Evolutionary conservation across 164 flowering plant species (phyloP).

Genomic region (Sedum album): DNA sequence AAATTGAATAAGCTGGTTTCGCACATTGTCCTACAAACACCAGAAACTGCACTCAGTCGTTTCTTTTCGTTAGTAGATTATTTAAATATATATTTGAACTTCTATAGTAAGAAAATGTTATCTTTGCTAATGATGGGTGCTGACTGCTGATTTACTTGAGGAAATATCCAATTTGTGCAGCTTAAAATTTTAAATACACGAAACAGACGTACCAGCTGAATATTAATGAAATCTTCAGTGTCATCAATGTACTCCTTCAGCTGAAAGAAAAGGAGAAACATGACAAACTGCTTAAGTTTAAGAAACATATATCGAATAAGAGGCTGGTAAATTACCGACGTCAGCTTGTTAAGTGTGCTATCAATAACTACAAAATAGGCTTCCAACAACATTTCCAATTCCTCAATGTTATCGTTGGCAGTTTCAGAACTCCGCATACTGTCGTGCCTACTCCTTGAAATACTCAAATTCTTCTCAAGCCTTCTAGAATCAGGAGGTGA

Average conservation of each 20-base stretch:
- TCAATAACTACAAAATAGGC: conserved; percentile 86
- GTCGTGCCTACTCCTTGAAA: conserved; percentile 75
- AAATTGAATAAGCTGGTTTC: conserved; percentile 93
- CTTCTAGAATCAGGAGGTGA: conserved; percentile 66
- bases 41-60: neutral
- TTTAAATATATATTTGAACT: no score
- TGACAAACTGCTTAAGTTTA: neutral
- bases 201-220: no score
- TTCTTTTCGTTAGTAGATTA: no score
- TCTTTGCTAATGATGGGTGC: no score
- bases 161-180: no score
- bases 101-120: no score
- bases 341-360: conserved; percentile 84
- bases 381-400: conserved; percentile 91
- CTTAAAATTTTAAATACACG: no score
- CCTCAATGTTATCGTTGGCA: conserved; percentile 55
- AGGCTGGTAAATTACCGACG: conserved; percentile 72
- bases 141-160: no score
- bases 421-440: conserved; percentile 73
- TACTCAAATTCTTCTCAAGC: conserved; percentile 78
- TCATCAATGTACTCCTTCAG: no score
- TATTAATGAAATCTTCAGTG: no score
- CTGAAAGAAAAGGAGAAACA: conserved; percentile 14
- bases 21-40: conserved; percentile 70
- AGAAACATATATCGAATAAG: neutral